These are phyloP conservation scores for Parasitella parasitica DNA, from an alignment of 371 early-diverging fungal species.

Conservation along the genomic window DNA sequence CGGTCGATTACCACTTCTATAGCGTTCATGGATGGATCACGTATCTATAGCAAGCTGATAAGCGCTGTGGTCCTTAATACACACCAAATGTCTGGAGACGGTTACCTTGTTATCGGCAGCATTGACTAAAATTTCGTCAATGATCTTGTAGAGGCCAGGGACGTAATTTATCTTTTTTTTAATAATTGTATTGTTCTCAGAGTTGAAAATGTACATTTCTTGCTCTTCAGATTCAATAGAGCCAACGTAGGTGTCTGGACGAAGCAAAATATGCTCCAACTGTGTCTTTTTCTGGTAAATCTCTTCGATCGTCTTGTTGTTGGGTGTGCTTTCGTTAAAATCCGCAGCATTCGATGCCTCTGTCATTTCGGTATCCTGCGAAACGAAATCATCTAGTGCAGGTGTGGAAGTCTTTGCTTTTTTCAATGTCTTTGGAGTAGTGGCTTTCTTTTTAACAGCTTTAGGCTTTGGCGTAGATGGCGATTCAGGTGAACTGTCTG, in stretches of 20 bases:
- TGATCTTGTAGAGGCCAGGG: constrained; percentile 99
- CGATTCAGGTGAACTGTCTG: background rate
- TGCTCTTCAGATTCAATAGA: constrained; percentile 88
- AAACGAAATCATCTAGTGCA: background rate
- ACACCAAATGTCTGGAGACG: background rate
- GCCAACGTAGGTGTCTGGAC: constrained; percentile 99
- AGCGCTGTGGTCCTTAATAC: background rate
- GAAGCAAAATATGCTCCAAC: constrained; percentile 97
- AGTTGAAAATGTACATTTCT: constrained; percentile 88
- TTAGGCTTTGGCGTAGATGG: constrained; percentile 11
- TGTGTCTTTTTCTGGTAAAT: constrained; percentile 99
- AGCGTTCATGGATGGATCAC: constrained; percentile 91
- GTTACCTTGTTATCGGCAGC: constrained; percentile 91
- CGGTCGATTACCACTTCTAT: constrained; percentile 93
- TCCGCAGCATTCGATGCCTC: background rate
- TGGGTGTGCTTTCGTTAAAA: background rate
- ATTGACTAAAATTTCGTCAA: constrained; percentile 99
- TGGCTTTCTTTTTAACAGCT: constrained; percentile 5
- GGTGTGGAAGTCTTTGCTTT: background rate
- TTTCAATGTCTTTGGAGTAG: background rate
- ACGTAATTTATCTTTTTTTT: constrained; percentile 81
- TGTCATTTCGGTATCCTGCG: constrained; percentile 3
- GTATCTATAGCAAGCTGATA: constrained; percentile 52
- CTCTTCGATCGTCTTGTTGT: constrained; percentile 78
- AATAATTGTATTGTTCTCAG: constrained; percentile 64